Conservation (phyloP, 176 grass and related monocot genomes). For the Juncus effusus region DNA sequence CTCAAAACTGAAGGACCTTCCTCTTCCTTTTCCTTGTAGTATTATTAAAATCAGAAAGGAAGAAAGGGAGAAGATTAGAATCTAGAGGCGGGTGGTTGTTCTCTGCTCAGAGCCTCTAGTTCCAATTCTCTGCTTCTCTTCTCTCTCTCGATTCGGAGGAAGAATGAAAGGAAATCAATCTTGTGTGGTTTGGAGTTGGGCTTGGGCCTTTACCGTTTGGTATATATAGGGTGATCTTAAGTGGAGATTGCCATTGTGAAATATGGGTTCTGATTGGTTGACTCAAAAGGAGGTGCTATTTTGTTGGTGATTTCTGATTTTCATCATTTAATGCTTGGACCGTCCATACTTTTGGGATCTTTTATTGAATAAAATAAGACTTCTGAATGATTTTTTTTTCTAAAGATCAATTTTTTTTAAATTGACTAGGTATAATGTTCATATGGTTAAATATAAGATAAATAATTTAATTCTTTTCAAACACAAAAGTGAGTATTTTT, state of each 20-base stretch:
- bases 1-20: background rate
- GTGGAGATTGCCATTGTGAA: background rate
- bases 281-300: background rate
- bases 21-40: background rate
- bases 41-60: background rate
- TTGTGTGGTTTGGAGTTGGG: background rate
- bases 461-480: too few relatives aligned
- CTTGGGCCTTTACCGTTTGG: background rate
- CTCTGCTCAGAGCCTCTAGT: slow-evolving; percentile 24
- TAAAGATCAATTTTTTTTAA: too few relatives aligned
- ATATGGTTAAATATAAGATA: too few relatives aligned
- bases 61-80: slow-evolving; percentile 23
- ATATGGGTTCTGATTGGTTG: slow-evolving; percentile 11
- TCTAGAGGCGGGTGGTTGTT: slow-evolving; percentile 23
- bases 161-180: too few relatives aligned
- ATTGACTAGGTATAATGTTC: too few relatives aligned
- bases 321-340: background rate
- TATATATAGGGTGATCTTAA: background rate
- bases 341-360: too few relatives aligned
- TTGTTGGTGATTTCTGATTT: background rate
- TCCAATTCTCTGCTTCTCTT: background rate
- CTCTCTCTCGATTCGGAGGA: background rate
- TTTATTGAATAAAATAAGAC: too few relatives aligned
- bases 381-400: too few relatives aligned
- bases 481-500: too few relatives aligned